Evolutionary conservation across 2,329 filamentous ascomycete species (phyloP).

Genomic region (Stagonosporopsis cucurbitacearum): DNA sequence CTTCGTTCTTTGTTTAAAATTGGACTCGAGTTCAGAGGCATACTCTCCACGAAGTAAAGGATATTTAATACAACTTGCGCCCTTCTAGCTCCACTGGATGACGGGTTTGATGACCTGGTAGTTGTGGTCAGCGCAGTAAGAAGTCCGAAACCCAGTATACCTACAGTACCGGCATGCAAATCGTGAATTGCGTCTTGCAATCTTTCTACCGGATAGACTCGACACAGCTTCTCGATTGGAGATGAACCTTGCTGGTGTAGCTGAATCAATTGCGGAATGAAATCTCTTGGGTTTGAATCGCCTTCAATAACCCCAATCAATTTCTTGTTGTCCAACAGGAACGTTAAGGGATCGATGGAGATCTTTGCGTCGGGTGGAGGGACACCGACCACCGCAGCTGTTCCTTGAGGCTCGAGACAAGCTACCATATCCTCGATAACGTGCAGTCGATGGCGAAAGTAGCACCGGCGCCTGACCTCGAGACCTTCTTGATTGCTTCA

Average conservation of each 20-base stretch:
- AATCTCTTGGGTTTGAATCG: background rate
- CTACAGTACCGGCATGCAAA: conserved; percentile 5
- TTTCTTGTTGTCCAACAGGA: conserved; percentile 6
- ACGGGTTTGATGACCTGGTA: conserved; percentile 1
- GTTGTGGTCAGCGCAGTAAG: background rate
- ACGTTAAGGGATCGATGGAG: conserved; percentile 10
- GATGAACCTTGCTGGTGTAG: background rate
- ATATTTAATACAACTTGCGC: too few relatives aligned
- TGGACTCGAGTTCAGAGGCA: background rate
- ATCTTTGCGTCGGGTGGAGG: conserved; percentile 3
- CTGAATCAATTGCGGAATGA: conserved; percentile 1
- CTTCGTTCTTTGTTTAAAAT: background rate
- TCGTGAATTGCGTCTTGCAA: conserved; percentile 3
- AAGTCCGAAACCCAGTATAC: background rate
- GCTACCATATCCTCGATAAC: conserved; percentile 15
- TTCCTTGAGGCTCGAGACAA: conserved; percentile 1
- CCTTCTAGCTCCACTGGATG: background rate
- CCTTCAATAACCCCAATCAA: conserved; percentile 4
- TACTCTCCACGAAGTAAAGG: too few relatives aligned
- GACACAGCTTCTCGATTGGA: conserved; percentile 5
- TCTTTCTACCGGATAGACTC: conserved; percentile 1
- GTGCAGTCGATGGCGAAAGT: conserved; percentile 43
- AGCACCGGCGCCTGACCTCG: conserved; percentile 27
- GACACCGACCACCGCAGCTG: conserved; percentile 6
- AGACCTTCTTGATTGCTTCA: conserved; percentile 35